phyloP scores from a whole-genome alignment of 352 stramenopile genomes.

The Aphanomyces astaci region DNA sequence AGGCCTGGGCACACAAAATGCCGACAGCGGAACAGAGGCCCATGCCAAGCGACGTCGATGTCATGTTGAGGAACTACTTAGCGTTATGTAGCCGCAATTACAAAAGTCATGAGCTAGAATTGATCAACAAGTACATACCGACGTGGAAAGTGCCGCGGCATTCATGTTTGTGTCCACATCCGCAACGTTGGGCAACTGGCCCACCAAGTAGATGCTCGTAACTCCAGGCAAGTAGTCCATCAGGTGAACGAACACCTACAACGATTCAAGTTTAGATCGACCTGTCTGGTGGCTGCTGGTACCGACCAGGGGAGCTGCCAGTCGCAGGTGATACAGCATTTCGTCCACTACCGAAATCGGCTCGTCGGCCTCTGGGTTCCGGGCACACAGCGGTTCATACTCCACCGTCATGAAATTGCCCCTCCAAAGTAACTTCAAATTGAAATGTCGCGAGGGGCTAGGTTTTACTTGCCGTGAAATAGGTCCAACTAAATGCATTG shows the following conservation, averaged over 20 bases:
- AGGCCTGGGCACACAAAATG: slow-evolving; percentile 77
- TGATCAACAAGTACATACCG: too few relatives aligned
- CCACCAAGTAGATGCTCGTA: slow-evolving; percentile 50
- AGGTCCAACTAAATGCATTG: too few relatives aligned
- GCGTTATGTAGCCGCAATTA: not conserved
- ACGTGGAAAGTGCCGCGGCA: slow-evolving; percentile 32
- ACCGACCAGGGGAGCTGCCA: not conserved
- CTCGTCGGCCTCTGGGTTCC: not conserved
- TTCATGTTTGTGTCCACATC: slow-evolving; percentile 48
- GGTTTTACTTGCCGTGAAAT: too few relatives aligned
- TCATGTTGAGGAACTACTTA: slow-evolving; percentile 52
- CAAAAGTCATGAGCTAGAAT: too few relatives aligned
- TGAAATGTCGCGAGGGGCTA: too few relatives aligned
- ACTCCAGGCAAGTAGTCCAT: slow-evolving; percentile 52
- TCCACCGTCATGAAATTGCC: not conserved
- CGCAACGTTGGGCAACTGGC: slow-evolving; percentile 39
- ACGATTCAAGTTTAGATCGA: not conserved
- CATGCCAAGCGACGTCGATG: slow-evolving; percentile 59
- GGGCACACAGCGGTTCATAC: not conserved
- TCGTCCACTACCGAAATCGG: not conserved
- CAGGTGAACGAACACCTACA: slow-evolving; percentile 48
- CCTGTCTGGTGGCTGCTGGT: not conserved
- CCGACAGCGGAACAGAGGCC: slow-evolving; percentile 79
- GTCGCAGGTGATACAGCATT: not conserved
- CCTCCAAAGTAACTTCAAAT: not conserved